Evolutionary conservation across 225 moss, liverwort and hornwort species (phyloP), one percentile per base, ranked within the genome.

Genomic region (Neckera pumila): DNA sequence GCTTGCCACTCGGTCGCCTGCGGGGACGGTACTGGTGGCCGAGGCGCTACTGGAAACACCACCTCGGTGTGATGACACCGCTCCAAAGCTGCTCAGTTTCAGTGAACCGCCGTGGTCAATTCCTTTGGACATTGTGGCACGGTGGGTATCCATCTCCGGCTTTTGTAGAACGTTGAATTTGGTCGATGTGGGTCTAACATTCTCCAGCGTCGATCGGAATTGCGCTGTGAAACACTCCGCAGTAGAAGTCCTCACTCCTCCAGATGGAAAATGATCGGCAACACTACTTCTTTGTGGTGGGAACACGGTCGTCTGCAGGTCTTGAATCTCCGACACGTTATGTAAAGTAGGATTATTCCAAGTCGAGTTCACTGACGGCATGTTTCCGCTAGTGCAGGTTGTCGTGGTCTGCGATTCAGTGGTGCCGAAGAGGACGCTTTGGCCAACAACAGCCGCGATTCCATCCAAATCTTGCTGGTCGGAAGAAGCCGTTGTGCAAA

Each of bases 361-460:
- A 43, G 71, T 13, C 28, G 78, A 71, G 31, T 82, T 77, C 78
- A 28, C 51, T 34, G 83, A 22, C 20, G 54, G 60, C 82, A 70
- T 33, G 30, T 40, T 33, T 23, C 54, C 76, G 73, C 65, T 86
- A 79, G 43, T 88, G 83, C 73, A 73, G 56, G 61, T 67, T 49
- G 17, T 77, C 14, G 18, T 64, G 23, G 12, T 74, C 14, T 85
- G 87, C 45, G 56, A 64, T 30, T 75, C 90, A 61, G 30, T 84
- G 28, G 76, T 87, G 54, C 94, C 92, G 49, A 94, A 94, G 34
- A 94, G 92, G 3, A 91, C 28, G 43, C 71, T 83, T 76, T 94
- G 91, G 19, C 94, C 94, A 31, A 94, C 94, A 56, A 94, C 94
- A 30, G 94, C 94, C 25, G 90, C 94, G 78, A 94, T 94, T 88